These are phyloP conservation scores for Cordyceps tenuipes DNA, from an alignment of 2,329 filamentous ascomycete species.

Conservation along the genomic window DNA sequence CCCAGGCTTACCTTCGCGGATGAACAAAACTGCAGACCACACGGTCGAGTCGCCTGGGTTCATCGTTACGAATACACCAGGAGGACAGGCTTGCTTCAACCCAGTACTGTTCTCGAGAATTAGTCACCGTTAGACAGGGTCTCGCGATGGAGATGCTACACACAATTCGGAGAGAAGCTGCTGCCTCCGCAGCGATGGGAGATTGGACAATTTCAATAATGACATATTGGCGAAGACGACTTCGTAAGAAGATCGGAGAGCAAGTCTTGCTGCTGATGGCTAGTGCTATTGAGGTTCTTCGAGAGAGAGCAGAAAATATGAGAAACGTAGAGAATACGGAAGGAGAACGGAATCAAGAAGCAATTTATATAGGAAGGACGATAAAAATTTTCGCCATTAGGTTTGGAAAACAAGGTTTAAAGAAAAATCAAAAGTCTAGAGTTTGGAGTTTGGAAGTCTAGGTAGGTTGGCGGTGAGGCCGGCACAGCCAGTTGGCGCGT, in stretches of 20 bases:
- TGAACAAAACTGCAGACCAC: constrained; percentile 89
- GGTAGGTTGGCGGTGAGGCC: not conserved
- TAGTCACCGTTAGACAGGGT: not conserved
- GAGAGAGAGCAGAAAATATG: too few species aligned
- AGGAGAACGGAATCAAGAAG: too few species aligned
- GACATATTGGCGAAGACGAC: constrained; percentile 29
- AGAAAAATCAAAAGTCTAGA: too few species aligned
- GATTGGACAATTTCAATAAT: constrained; percentile 33
- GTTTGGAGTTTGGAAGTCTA: too few species aligned
- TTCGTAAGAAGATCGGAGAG: not conserved
- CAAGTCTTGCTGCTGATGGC: not conserved
- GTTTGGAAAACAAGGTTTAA: too few species aligned
- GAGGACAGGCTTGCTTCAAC: constrained; percentile 72
- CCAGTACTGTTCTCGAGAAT: constrained; percentile 52
- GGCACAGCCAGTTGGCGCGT: not conserved
- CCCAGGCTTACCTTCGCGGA: constrained; percentile 62
- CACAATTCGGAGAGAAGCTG: constrained; percentile 79
- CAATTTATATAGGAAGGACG: too few species aligned
- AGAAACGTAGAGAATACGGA: too few species aligned
- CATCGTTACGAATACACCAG: constrained; percentile 79
- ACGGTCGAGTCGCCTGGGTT: constrained; percentile 71
- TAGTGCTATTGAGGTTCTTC: not conserved
- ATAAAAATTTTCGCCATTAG: too few species aligned
- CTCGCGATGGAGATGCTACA: constrained; percentile 21
- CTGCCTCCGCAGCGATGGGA: constrained; percentile 59